Evolutionary conservation across 805 yeast species (phyloP).

Genomic region (Kregervanrija pseudodelftensis): DNA sequence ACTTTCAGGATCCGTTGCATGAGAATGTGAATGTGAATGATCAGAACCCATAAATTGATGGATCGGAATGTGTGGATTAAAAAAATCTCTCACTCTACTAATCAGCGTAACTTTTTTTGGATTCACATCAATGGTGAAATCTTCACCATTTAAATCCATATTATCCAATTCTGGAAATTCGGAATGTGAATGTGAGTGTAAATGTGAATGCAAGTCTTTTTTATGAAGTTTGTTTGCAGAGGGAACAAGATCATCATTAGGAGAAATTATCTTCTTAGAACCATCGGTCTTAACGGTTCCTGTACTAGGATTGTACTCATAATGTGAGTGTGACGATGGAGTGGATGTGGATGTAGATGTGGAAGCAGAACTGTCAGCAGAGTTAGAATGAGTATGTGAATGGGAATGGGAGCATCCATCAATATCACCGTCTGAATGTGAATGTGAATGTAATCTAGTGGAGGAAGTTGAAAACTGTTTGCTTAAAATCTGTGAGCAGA

Average conservation of each 20-base stretch:
- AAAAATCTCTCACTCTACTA: conserved; percentile 26
- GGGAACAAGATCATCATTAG: conserved; percentile 3
- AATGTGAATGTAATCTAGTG: conserved; percentile 2
- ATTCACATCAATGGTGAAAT: conserved; percentile 18
- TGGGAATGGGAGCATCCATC: conserved; percentile 4
- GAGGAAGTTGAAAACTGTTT: too few species aligned
- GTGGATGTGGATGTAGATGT: too few species aligned
- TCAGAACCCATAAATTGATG: conserved; percentile 19
- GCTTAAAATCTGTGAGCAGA: too few species aligned
- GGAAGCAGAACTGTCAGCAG: not conserved
- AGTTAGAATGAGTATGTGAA: conserved; percentile 4
- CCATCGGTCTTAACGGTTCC: conserved; percentile 9
- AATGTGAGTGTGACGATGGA: conserved; percentile 12
- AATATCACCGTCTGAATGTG: conserved; percentile 5
- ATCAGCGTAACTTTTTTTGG: conserved; percentile 17
- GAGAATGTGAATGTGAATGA: conserved; percentile 31
- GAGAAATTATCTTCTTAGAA: not conserved
- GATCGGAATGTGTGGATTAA: conserved; percentile 30
- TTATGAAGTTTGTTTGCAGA: not conserved
- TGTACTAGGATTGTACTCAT: conserved; percentile 5
- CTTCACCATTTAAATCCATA: conserved; percentile 24
- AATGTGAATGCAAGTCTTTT: conserved; percentile 11
- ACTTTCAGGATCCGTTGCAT: conserved; percentile 34
- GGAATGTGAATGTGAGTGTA: conserved; percentile 26
- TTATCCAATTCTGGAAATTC: conserved; percentile 22